Evolutionary conservation across 163 green algal genomes (phyloP).

Genomic region (Volvox carteri): DNA sequence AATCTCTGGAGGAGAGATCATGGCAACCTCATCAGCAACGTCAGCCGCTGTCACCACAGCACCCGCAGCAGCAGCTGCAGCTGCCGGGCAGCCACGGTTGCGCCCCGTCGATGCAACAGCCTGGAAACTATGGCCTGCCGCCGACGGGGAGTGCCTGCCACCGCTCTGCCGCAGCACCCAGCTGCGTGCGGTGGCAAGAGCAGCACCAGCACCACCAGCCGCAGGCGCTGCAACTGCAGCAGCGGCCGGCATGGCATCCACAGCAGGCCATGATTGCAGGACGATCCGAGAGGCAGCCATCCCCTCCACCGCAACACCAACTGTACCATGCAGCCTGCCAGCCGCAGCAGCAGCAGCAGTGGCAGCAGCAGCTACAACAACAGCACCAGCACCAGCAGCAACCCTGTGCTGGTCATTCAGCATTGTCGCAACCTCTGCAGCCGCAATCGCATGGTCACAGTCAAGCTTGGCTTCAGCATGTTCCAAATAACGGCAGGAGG

Average conservation of each 20-base stretch:
- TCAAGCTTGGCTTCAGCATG: no score
- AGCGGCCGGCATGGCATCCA: not conserved
- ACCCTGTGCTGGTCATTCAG: not conserved
- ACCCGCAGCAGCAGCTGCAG: not conserved
- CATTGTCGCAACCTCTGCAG: not conserved
- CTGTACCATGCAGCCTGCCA: not conserved
- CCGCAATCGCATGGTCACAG: not conserved
- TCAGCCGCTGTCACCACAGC: not conserved
- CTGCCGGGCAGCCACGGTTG: not conserved
- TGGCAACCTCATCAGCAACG: not conserved
- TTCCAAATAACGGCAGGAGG: not conserved
- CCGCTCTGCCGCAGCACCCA: not conserved
- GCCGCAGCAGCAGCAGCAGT: not conserved
- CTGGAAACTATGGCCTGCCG: not conserved
- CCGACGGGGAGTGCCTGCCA: not conserved
- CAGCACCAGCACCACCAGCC: not conserved
- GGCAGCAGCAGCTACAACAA: not conserved
- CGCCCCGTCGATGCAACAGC: not conserved
- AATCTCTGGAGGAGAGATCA: no score
- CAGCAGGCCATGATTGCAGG: not conserved
- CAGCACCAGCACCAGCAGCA: constrained; percentile 8
- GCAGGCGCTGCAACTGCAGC: not conserved
- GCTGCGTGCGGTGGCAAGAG: not conserved
- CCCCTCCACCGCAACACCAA: not conserved
- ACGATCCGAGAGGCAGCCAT: not conserved